Evolutionary conservation across 257 asterid species (phyloP), one percentile per base, ranked within the genome.

Genomic region (Paulownia fortunei): DNA sequence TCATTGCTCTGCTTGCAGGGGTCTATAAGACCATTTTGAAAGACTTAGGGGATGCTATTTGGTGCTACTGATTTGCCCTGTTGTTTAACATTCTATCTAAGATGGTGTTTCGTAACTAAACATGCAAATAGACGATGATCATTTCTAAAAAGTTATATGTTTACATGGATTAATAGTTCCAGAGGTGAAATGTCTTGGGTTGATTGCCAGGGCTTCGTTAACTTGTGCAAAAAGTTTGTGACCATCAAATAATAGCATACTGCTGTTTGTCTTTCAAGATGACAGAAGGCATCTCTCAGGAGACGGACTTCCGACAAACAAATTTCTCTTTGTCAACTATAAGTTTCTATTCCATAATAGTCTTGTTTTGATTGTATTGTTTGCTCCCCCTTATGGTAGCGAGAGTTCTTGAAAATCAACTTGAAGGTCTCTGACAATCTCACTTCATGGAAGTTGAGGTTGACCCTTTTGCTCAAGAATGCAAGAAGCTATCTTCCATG

Each of bases 1-100:
- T 37, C 44, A 1, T 72, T 60, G 19, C 23, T 74, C 44, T 76
- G 36, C 81, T 69, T 82, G 84, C 86, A 84, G 88, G 86, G 88
- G 91, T 72, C 76, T 87, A 4, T 87, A 56, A 72, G 74, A 55
- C 36, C 49, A 52, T 41, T 18, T 47, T 21, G 30, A 63, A 73
- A 62, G 49, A 55, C 55, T 30, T 0, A 47, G 81, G 23, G n/a
- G 26, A 72, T 34, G 67, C 59, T 36, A 24, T 63, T 65, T 27
- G 39, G 41, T 73, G 61, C 42, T 41, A 5, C 26, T 42, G 36
- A 19, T 27, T 30, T 12, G 55, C 24, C 51, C 11, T 51, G 27
- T 11, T 63, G 62, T 67, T 58, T 12, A 13, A 60, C 47, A 18
- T 26, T 69, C 59, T 34, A 16, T 16, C n/a, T 3, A 21, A 15